Conservation (phyloP, 2,329 filamentous ascomycete genomes). For the Fusarium gaditjirri region DNA sequence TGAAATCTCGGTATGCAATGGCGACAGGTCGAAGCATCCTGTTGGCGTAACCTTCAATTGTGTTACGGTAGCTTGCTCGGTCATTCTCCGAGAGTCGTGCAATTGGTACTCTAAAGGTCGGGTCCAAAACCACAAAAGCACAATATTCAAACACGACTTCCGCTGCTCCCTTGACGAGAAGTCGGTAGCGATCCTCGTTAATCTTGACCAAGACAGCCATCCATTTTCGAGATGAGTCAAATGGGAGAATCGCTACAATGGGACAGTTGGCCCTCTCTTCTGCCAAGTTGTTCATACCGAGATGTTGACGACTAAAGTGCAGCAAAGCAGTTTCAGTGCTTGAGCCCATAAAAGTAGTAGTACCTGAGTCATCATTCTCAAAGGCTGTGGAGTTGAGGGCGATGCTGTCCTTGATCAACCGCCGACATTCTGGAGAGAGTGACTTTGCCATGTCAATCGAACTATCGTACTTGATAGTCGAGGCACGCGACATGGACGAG, state of each 20-base stretch:
- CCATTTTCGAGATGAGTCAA: slow-evolving; percentile 65
- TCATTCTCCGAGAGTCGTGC: slow-evolving; percentile 47
- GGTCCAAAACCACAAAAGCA: slow-evolving; percentile 56
- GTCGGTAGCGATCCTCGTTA: slow-evolving; percentile 57
- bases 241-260: slow-evolving; percentile 61
- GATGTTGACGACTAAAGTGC: slow-evolving; percentile 60
- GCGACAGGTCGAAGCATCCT: slow-evolving; percentile 80
- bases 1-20: slow-evolving; percentile 78
- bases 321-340: slow-evolving; percentile 66
- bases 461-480: slow-evolving; percentile 41
- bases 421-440: slow-evolving; percentile 49
- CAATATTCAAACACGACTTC: slow-evolving; percentile 64
- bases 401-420: slow-evolving; percentile 53
- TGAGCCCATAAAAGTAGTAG: slow-evolving; percentile 60
- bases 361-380: slow-evolving; percentile 55
- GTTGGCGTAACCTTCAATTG: slow-evolving; percentile 66
- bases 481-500: slow-evolving; percentile 34
- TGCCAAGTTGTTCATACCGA: slow-evolving; percentile 57
- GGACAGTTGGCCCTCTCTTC: slow-evolving; percentile 60
- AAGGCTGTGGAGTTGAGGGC: slow-evolving; percentile 65
- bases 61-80: slow-evolving; percentile 47
- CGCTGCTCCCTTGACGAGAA: slow-evolving; percentile 67
- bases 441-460: slow-evolving; percentile 46
- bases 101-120: slow-evolving; percentile 49
- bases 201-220: slow-evolving; percentile 66